A percentile compares a stretch with the other conserved stretches of the same genome.
These are phyloP conservation scores for Lagerstroemia speciosa DNA, from an alignment of 345 rosid genomes.

Conservation along the genomic window DNA sequence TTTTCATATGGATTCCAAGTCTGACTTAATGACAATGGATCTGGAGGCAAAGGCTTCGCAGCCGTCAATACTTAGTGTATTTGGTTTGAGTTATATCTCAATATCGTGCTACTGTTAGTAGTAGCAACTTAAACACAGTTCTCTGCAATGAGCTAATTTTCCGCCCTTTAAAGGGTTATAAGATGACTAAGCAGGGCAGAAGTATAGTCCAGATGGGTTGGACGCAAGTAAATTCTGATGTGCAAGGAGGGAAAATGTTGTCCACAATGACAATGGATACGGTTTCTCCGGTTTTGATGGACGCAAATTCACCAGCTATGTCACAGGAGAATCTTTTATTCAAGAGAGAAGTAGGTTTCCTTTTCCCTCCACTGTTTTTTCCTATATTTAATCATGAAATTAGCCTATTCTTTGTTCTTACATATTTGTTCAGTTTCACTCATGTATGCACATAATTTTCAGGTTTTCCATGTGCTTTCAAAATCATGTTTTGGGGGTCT, in stretches of 20 bases:
- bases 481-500: not conserved
- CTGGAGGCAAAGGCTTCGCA: not conserved
- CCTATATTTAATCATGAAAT: not conserved
- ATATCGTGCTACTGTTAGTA: not conserved
- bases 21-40: not conserved
- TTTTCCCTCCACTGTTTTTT: not conserved
- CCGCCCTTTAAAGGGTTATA: constrained; percentile 54
- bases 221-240: constrained; percentile 42
- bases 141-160: not conserved
- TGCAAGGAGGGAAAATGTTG: constrained; percentile 48
- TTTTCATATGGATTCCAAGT: not conserved
- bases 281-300: constrained; percentile 32
- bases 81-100: not conserved
- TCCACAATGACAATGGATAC: constrained; percentile 82
- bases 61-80: not conserved
- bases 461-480: not conserved
- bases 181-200: constrained; percentile 73
- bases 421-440: not conserved
- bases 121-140: not conserved
- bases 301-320: constrained; percentile 25
- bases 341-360: constrained; percentile 50
- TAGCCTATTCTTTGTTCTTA: not conserved
- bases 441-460: not conserved
- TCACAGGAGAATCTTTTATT: constrained; percentile 43
- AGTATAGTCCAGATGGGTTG: constrained; percentile 67